Conservation (phyloP, 345 rosid species). For the Syzygium aqueum region DNA sequence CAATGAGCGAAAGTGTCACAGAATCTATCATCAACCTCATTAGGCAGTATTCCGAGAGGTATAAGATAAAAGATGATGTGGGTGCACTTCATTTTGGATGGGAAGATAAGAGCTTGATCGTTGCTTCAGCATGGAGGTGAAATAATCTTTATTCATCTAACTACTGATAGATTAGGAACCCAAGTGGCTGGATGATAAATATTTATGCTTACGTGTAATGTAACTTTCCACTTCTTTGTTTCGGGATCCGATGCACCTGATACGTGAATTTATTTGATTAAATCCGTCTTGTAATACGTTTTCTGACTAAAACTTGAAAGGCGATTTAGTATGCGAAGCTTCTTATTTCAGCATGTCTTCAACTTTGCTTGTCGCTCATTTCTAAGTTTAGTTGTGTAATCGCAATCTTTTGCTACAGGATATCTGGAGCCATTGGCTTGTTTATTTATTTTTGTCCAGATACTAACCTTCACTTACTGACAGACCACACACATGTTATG, state of each 20-base stretch:
- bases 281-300: neutral
- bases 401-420: neutral
- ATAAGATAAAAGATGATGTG: constrained; percentile 48
- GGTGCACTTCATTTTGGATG: constrained; percentile 79
- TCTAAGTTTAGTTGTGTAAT: neutral
- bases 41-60: constrained; percentile 56
- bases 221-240: neutral
- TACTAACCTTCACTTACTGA: neutral
- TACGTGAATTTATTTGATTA: neutral
- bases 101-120: constrained; percentile 82
- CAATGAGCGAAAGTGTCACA: constrained; percentile 45
- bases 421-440: neutral
- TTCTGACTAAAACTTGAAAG: neutral
- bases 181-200: neutral
- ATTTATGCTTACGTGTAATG: neutral
- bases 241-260: neutral
- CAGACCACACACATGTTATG: neutral
- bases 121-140: constrained; percentile 82
- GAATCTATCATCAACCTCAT: constrained; percentile 34
- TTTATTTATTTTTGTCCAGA: neutral
- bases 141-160: neutral
- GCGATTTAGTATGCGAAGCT: neutral
- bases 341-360: neutral
- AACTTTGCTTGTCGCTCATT: neutral
- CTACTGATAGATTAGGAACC: neutral